Conservation (phyloP, 2,329 filamentous ascomycete species). For the Claviceps spartinae region DNA sequence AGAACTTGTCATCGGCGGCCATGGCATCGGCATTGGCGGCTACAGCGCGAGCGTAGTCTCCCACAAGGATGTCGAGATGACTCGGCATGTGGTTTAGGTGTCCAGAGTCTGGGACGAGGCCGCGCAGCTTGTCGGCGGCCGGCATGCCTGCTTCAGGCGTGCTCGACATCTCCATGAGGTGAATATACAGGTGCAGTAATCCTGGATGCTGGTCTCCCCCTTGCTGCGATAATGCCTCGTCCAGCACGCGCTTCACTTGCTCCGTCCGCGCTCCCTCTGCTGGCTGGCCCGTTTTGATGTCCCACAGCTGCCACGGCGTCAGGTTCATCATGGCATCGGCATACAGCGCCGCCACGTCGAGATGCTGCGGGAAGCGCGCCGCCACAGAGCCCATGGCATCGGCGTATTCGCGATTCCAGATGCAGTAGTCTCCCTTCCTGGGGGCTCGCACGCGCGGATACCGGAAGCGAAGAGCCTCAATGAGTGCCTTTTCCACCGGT, state of each 20-base stretch:
- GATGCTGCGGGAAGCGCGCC: conserved; percentile 23
- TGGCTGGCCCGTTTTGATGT: conserved; percentile 21
- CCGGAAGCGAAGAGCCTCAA: conserved; percentile 46
- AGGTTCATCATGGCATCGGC: conserved; percentile 35
- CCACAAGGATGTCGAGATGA: conserved; percentile 60
- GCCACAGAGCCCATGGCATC: conserved; percentile 26
- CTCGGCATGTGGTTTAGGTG: conserved; percentile 67
- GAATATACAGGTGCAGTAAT: conserved; percentile 61
- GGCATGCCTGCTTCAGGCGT: conserved; percentile 49
- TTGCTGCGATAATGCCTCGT: conserved; percentile 32
- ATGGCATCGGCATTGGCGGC: conserved; percentile 54
- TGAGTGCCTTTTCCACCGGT: conserved; percentile 44
- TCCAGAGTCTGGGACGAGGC: conserved; percentile 53
- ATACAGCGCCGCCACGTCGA: conserved; percentile 24
- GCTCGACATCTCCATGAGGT: conserved; percentile 64
- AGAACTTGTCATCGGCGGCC: conserved; percentile 52
- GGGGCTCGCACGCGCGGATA: conserved; percentile 40
- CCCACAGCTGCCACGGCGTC: conserved; percentile 32
- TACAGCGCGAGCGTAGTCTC: conserved; percentile 56
- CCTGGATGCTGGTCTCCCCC: conserved; percentile 45
- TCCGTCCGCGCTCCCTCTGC: conserved; percentile 19
- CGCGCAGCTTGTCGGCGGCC: conserved; percentile 47
- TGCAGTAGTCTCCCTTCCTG: conserved; percentile 30
- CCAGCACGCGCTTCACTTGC: conserved; percentile 22
- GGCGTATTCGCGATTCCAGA: conserved; percentile 23